phyloP scores from a whole-genome alignment of 1,139 yeast species.

The Candida frijolesensis region DNA sequence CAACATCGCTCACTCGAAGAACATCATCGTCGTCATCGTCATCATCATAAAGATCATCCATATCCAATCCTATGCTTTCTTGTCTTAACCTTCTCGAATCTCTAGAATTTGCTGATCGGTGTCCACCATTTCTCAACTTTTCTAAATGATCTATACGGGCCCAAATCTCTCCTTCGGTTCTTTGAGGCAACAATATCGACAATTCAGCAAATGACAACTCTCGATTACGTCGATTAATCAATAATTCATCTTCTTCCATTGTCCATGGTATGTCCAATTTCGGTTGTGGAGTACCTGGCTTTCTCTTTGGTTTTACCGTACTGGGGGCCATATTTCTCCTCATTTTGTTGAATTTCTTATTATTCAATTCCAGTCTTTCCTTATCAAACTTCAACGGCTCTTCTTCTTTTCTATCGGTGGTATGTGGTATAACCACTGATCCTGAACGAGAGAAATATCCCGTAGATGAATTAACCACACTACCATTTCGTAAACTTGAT shows the following conservation, averaged over 20 bases:
- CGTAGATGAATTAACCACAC: slow-evolving; percentile 33
- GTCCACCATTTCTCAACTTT: slow-evolving; percentile 46
- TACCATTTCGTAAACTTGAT: slow-evolving; percentile 45
- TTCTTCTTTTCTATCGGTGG: slow-evolving; percentile 34
- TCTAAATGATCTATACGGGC: slow-evolving; percentile 62
- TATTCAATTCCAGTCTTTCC: slow-evolving; percentile 16
- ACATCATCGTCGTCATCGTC: slow-evolving; percentile 41
- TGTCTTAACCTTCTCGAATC: slow-evolving; percentile 40
- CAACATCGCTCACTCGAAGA: slow-evolving; percentile 36
- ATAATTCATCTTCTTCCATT: slow-evolving; percentile 74
- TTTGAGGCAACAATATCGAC: slow-evolving; percentile 68
- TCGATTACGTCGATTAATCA: slow-evolving; percentile 56
- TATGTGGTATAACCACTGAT: slow-evolving; percentile 46
- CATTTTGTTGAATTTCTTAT: slow-evolving; percentile 14
- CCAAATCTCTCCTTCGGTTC: slow-evolving; percentile 76
- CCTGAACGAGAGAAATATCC: slow-evolving; percentile 48
- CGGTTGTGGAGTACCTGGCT: slow-evolving; percentile 19
- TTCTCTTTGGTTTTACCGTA: slow-evolving; percentile 11
- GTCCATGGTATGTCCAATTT: slow-evolving; percentile 50
- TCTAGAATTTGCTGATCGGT: slow-evolving; percentile 32
- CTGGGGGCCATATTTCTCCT: slow-evolving; percentile 11
- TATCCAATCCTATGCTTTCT: slow-evolving; percentile 46
- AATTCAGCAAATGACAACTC: slow-evolving; percentile 75
- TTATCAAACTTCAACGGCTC: slow-evolving; percentile 23
- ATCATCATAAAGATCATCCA: slow-evolving; percentile 48